Percentiles rank a stretch among this genome's conserved stretches.
phyloP scores from a whole-genome alignment of 345 rosid genomes.

The Populus tremula region DNA sequence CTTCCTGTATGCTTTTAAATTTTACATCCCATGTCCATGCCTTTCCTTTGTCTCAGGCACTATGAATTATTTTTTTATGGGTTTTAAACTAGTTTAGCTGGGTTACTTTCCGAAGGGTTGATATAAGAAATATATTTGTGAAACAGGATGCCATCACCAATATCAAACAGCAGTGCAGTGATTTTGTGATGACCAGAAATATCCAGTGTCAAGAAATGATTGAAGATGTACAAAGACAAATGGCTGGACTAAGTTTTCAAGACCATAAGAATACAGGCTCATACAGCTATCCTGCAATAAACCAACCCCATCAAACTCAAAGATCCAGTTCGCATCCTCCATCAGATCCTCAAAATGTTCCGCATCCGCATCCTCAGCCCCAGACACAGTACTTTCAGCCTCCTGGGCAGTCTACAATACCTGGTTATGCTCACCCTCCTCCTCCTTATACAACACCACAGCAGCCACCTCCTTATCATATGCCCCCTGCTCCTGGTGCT shows the following conservation, averaged over 20 bases:
- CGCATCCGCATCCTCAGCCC: constrained; percentile 34
- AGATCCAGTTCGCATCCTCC: constrained; percentile 42
- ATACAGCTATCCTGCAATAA: constrained; percentile 60
- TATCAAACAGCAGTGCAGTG: constrained; percentile 95
- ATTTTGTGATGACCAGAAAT: constrained; percentile 93
- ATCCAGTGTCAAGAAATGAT: constrained; percentile 98
- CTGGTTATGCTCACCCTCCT: constrained; percentile 51
- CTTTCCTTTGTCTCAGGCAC: neutral
- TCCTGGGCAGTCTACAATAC: constrained; percentile 56
- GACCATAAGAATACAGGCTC: constrained; percentile 62
- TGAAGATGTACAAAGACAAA: constrained; percentile 87
- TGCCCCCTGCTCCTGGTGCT: constrained; percentile 34
- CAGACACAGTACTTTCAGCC: constrained; percentile 65
- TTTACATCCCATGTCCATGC: neutral
- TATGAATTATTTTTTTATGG: neutral
- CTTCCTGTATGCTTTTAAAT: neutral
- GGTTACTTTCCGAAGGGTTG: neutral
- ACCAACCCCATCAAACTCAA: constrained; percentile 51
- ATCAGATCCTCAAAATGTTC: constrained; percentile 50
- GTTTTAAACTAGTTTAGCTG: neutral
- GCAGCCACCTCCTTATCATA: constrained; percentile 55
- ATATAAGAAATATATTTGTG: neutral
- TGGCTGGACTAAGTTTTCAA: constrained; percentile 89
- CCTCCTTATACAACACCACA: constrained; percentile 58
- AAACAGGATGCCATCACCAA: constrained; percentile 92